Conservation (phyloP, 768 basidiomycete genomes). For the Boletus edulis region DNA sequence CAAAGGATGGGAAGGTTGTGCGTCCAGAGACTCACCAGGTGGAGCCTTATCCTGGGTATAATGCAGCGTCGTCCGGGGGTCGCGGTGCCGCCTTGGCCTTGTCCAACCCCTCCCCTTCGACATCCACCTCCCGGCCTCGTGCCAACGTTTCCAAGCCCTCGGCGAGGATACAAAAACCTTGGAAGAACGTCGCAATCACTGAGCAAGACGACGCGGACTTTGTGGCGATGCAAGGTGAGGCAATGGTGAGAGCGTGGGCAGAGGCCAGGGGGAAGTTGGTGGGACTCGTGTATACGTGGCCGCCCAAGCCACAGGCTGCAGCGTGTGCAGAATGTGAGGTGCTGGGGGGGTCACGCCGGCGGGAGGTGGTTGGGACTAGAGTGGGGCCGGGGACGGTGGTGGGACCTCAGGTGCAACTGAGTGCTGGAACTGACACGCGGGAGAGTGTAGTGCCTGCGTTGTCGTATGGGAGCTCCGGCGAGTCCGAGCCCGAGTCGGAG, state of each 20-base stretch:
- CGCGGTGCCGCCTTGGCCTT: neutral
- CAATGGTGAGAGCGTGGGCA: neutral
- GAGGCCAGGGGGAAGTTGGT: neutral
- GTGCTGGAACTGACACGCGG: neutral
- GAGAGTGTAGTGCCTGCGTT: conserved; percentile 6
- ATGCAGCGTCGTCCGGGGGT: neutral
- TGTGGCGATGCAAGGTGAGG: neutral
- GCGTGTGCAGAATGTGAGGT: conserved; percentile 7
- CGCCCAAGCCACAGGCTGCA: conserved; percentile 10
- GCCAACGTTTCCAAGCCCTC: neutral
- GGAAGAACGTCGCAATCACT: conserved; percentile 30
- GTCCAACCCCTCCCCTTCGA: neutral
- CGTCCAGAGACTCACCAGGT: neutral
- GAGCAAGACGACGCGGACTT: conserved; percentile 27
- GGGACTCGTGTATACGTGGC: conserved; percentile 23
- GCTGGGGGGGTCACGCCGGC: neutral
- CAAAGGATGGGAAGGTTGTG: conserved; percentile 19
- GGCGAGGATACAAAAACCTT: conserved; percentile 14
- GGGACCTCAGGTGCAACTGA: neutral
- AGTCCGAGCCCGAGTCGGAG: conserved; percentile 10
- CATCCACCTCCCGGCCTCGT: neutral
- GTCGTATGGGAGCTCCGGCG: conserved; percentile 13
- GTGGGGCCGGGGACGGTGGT: neutral
- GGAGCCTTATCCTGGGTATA: neutral
- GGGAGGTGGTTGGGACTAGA: neutral